Base-by-base conservation (phyloP, 2,329 filamentous ascomycete genomes). In the Pseudogymnoascus sp. region DNA sequence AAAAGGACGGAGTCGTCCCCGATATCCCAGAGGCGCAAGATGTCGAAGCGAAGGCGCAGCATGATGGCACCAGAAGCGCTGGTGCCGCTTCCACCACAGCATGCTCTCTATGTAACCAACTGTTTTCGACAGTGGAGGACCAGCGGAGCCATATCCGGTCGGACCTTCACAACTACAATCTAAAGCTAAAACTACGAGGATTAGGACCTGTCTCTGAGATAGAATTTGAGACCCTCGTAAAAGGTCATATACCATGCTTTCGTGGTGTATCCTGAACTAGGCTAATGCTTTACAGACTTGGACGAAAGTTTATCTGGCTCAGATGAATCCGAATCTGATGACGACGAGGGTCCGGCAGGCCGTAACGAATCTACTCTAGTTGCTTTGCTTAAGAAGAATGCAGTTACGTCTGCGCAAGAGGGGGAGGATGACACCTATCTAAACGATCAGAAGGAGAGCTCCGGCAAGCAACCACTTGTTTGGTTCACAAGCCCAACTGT, bases 231-330 rank as follows among this genome's bases (percentile, higher is more conserved):
- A 90, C 88, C 73, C 81, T 97, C 6, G 82, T 97, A 7, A 91
- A 87, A 36, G 75, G 75, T 57, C 15, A n/a, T 57, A 35, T 74
- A 68, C 8, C 50, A 5, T 19, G 42, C 11, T 17, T 36, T 9
- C 50, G 15, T n/a, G 17, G 13, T 57, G 33, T 31, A 31, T 33
- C 15, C 11, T 21, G 21, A n/a, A 28, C 63, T 4, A 21, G 26
- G 13, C 61, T 59, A 57, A 59, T 59, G 42, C 61, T 47, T 13
- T 38, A 35, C 4, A 69, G 86, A 95, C 65, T 79, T 99, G 35
- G 90, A 97, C 69, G 93, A 99, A 79, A 95, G 90, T 71, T 82
- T 96, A 65, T 97, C 95, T 1, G 95, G 96, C 13, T 96, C 92
- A 1, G 74, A 92, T 62, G 65, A 91, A 47, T 84, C 86, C 1